Evolutionary conservation across 495 filamentous ascomycete species (phyloP).

Genomic region (Astrothelium subdiscretum): DNA sequence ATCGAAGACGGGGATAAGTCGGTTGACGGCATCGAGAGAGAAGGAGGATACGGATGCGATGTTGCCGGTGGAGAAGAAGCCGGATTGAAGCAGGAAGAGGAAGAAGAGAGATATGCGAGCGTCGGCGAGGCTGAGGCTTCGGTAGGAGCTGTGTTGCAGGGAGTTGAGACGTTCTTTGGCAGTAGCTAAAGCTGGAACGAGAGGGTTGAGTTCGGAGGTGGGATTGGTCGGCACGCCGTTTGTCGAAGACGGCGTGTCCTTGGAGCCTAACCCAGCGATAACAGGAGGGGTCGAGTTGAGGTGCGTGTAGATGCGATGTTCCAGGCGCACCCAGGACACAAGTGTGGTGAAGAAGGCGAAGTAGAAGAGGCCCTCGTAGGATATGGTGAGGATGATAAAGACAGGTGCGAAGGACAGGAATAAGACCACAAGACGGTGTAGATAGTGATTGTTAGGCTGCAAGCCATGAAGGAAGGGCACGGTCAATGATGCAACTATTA

Average conservation of each 20-base stretch:
- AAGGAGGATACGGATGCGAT: slow-evolving; percentile 92
- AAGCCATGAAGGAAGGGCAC: slow-evolving; percentile 74
- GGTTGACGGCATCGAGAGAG: slow-evolving; percentile 78
- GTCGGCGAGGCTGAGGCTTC: slow-evolving; percentile 66
- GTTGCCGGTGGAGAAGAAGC: slow-evolving; percentile 96
- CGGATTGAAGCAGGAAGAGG: slow-evolving; percentile 85
- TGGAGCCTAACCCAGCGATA: not conserved
- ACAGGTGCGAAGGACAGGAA: slow-evolving; percentile 89
- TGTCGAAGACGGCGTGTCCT: slow-evolving; percentile 10
- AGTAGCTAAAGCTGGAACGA: slow-evolving; percentile 10
- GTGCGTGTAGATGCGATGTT: slow-evolving; percentile 63
- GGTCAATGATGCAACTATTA: slow-evolving; percentile 57
- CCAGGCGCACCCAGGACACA: slow-evolving; percentile 80
- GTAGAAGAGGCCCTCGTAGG: slow-evolving; percentile 96
- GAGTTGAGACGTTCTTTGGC: slow-evolving; percentile 11
- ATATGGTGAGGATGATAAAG: slow-evolving; percentile 94
- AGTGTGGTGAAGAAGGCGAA: slow-evolving; percentile 75
- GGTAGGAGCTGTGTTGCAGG: slow-evolving; percentile 36
- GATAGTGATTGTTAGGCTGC: slow-evolving; percentile 74
- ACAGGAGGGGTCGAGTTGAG: slow-evolving; percentile 16
- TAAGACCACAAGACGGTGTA: slow-evolving; percentile 78
- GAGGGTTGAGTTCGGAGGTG: slow-evolving; percentile 22
- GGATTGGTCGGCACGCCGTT: not conserved
- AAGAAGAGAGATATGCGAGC: slow-evolving; percentile 86
- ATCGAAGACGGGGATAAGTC: slow-evolving; percentile 88